Conservation (phyloP, 2,329 filamentous ascomycete genomes). For the Alternaria gansuensis region DNA sequence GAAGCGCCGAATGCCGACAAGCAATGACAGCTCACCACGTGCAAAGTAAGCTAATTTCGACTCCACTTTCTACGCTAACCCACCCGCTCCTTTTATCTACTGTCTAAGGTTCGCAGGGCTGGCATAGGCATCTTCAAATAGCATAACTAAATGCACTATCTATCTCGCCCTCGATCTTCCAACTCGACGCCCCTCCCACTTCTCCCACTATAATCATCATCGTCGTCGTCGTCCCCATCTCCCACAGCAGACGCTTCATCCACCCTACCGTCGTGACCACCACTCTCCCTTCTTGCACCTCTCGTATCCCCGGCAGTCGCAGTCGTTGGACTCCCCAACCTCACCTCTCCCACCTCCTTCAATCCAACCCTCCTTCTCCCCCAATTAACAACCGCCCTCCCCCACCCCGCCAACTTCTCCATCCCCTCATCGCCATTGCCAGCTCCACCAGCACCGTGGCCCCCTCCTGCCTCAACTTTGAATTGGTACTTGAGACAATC, state of each 20-base stretch:
- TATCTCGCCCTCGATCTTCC: slow-evolving; percentile 28
- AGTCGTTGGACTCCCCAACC: slow-evolving; percentile 38
- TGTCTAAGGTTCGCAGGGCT: slow-evolving; percentile 6
- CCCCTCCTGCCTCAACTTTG: slow-evolving; percentile 76
- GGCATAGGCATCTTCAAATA: neutral
- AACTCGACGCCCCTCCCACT: slow-evolving; percentile 15
- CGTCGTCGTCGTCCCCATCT: slow-evolving; percentile 23
- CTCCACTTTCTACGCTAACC: slow-evolving; percentile 14
- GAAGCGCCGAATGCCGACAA: slow-evolving; percentile 8
- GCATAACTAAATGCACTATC: slow-evolving; percentile 2
- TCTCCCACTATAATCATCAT: slow-evolving; percentile 6
- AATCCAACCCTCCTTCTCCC: slow-evolving; percentile 33
- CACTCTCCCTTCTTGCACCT: slow-evolving; percentile 14
- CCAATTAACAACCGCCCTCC: slow-evolving; percentile 32
- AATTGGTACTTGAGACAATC: slow-evolving; percentile 98
- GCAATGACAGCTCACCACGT: slow-evolving; percentile 21
- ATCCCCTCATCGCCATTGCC: slow-evolving; percentile 39
- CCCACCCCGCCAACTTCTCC: slow-evolving; percentile 40
- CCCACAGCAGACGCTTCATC: slow-evolving; percentile 21
- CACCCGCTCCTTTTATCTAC: slow-evolving; percentile 13
- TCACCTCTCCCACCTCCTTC: slow-evolving; percentile 34
- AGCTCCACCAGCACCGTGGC: slow-evolving; percentile 12
- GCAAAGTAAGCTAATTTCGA: slow-evolving; percentile 5
- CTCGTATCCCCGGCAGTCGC: slow-evolving; percentile 4
- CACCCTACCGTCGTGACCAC: neutral